A percentile compares a stretch with the other conserved stretches of the same genome.
Conservation (phyloP, 768 basidiomycete genomes). For the Polyporus arcularius region DNA sequence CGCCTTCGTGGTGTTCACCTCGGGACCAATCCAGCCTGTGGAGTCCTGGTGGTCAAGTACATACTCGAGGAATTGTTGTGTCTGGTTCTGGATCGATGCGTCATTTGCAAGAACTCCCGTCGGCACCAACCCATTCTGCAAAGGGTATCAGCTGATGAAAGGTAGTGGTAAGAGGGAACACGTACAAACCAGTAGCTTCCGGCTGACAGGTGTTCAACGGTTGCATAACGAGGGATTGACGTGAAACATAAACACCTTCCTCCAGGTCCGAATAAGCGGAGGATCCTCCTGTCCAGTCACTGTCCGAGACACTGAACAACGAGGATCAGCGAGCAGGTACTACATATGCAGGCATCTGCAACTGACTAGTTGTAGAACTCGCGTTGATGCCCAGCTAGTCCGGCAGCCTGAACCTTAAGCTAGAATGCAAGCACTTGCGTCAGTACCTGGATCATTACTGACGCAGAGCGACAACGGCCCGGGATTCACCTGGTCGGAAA, state of each 20-base stretch:
- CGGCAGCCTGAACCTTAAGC: conserved; percentile 36
- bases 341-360: not conserved
- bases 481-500: conserved; percentile 28
- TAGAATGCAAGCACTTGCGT: conserved; percentile 2
- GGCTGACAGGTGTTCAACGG: conserved; percentile 32
- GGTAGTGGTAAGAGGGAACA: conserved; percentile 4
- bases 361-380: conserved; percentile 38
- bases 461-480: not conserved
- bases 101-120: conserved; percentile 50
- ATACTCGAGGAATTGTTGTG: conserved; percentile 49
- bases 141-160: not conserved
- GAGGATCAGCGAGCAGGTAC: not conserved
- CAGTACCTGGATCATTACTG: not conserved
- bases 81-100: conserved; percentile 46
- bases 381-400: conserved; percentile 38
- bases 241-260: conserved; percentile 28
- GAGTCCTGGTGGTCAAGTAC: conserved; percentile 53
- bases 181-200: conserved; percentile 62
- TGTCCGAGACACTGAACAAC: conserved; percentile 30
- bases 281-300: conserved; percentile 37
- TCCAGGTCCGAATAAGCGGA: conserved; percentile 37
- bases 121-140: conserved; percentile 55
- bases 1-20: conserved; percentile 53
- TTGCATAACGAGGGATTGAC: not conserved
- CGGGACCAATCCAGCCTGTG: conserved; percentile 58